Percentiles rank a stretch among this genome's conserved stretches.
These are phyloP conservation scores for Emmonsiellopsis sp. DNA, from an alignment of 2,329 filamentous ascomycete genomes.

Conservation along the genomic window DNA sequence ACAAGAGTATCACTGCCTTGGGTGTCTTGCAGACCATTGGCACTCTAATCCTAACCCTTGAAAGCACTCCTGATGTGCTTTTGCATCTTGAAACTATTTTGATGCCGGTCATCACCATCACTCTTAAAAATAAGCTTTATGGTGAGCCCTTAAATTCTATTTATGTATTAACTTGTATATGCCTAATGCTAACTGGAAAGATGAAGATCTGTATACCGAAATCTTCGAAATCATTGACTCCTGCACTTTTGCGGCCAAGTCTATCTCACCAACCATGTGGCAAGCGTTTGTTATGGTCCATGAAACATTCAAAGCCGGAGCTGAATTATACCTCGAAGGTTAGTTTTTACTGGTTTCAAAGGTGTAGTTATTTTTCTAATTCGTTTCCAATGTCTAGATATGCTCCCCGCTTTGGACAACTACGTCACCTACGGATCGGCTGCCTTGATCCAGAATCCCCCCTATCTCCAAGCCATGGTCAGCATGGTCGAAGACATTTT, in stretches of 20 bases:
- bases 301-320: slow-evolving; percentile 91
- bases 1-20: slow-evolving; percentile 96
- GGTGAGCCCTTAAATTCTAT: slow-evolving; percentile 38
- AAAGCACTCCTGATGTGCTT: slow-evolving; percentile 93
- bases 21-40: slow-evolving; percentile 96
- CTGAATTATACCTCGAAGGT: slow-evolving; percentile 85
- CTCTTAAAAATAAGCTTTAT: slow-evolving; percentile 94
- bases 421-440: slow-evolving; percentile 87
- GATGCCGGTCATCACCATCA: slow-evolving; percentile 95
- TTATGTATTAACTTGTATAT: background rate
- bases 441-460: slow-evolving; percentile 69
- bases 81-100: slow-evolving; percentile 89
- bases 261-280: slow-evolving; percentile 96
- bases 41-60: slow-evolving; percentile 88
- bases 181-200: slow-evolving; percentile 13
- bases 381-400: slow-evolving; percentile 48
- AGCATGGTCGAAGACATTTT: slow-evolving; percentile 96
- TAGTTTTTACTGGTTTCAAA: slow-evolving; percentile 6
- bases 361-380: slow-evolving; percentile 1
- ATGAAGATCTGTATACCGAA: slow-evolving; percentile 82
- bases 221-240: slow-evolving; percentile 99
- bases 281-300: slow-evolving; percentile 95
- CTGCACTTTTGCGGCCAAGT: slow-evolving; percentile 95
- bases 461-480: slow-evolving; percentile 79
- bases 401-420: slow-evolving; percentile 96